Evolutionary conservation across 176 grass and related monocot species (phyloP), one percentile per base, ranked within the genome.

Genomic region (Lolium perenne): DNA sequence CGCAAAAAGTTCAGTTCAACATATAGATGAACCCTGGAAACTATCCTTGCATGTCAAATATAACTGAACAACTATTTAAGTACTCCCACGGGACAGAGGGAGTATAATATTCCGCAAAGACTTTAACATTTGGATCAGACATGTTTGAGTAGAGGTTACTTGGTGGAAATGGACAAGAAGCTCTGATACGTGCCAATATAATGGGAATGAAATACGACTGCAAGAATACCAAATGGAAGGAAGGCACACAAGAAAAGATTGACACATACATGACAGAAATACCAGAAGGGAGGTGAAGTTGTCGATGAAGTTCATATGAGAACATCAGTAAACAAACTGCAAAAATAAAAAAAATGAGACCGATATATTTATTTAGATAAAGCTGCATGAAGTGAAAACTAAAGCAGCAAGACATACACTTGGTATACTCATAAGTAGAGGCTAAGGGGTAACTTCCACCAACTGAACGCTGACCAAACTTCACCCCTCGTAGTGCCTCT

Each of bases 281-380:
- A 14, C 32, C 50, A 91, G 82, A 89, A 88, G 75, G 70, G 72
- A 82, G 63, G 86, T 90, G 86, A 84, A 94, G 73, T 60, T 79
- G 90, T 54, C 85, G 88, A 91, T 96, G 97, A 65, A 99, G 92
- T 73, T 95, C 97, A 70, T 96, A 96, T 13, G 97, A 86, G 89
- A 94, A 92, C 71, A 99, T 32, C 80, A 96, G 45, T 86, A 92
- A 78, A 88, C 97, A 98, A 83, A 98, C 97, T 98, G 61, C 60
- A 47, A 53, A 16, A 51, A 18, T 50, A 38, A n/a, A 38, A 58
- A 40, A 58, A 40, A 73, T 38, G 5, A 77, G 38, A 10, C 21
- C 10, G 25, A 46, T 58, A 7, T 14, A 41, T 62, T 85, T 76
- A 10, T 38, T 74, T 70, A 47, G 45, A 25, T 29, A 29, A 85